A percentile compares a stretch with the other conserved stretches of the same genome.
Conservation (phyloP, 192 early-diverging fungal species). For the Glomus cerebriforme region DNA sequence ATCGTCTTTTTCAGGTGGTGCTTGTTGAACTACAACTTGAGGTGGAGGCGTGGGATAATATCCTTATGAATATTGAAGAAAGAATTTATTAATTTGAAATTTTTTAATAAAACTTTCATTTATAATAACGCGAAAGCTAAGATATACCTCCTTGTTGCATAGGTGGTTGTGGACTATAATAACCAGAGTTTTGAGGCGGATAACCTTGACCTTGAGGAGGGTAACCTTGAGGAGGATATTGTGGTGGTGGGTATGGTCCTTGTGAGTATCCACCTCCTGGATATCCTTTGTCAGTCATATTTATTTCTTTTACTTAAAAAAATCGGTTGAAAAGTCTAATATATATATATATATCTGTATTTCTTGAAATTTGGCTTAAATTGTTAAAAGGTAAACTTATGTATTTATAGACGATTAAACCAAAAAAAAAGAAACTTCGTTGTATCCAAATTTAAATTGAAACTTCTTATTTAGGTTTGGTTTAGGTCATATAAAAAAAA, state of each 20-base stretch:
- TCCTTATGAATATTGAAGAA: neutral
- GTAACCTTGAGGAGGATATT: neutral
- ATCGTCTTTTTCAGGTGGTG: neutral
- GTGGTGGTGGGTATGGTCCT: neutral
- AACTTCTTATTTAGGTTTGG: too few relatives aligned
- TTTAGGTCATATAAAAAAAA: too few relatives aligned
- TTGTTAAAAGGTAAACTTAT: too few relatives aligned
- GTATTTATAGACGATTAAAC: too few relatives aligned
- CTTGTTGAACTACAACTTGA: conserved; percentile 16
- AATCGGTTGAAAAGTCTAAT: too few relatives aligned
- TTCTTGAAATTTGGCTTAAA: too few relatives aligned
- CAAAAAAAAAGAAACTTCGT: too few relatives aligned
- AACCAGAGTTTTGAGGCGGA: neutral
- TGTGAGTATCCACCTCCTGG: neutral
- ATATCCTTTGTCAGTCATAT: neutral
- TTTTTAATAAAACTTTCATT: neutral
- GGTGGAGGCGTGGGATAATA: conserved; percentile 19
- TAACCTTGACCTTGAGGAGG: neutral
- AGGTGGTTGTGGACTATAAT: neutral
- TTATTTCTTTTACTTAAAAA: neutral
- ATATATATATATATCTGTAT: too few relatives aligned
- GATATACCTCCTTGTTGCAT: neutral
- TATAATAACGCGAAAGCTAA: neutral
- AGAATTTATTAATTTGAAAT: neutral
- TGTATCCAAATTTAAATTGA: too few relatives aligned